Conservation (phyloP, 306 rosid species). For the Ammopiptanthus mongolicus region DNA sequence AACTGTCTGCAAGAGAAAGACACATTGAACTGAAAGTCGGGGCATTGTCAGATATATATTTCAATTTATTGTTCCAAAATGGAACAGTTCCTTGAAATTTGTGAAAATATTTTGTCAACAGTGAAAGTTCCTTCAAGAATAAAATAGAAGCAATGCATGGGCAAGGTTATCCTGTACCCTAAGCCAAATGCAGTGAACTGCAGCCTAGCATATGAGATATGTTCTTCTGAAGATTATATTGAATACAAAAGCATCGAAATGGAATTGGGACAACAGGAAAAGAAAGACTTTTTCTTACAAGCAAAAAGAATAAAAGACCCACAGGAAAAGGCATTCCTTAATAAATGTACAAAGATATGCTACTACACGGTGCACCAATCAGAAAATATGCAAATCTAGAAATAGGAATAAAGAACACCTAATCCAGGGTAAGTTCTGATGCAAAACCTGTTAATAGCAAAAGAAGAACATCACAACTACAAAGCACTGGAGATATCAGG, state of each 20-base stretch:
- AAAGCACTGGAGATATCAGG: conserved; percentile 58
- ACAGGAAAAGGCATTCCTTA: not conserved
- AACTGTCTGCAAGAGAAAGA: not conserved
- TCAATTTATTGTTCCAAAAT: not conserved
- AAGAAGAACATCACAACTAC: conserved; percentile 81
- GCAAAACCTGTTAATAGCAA: conserved; percentile 70
- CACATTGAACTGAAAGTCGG: not conserved
- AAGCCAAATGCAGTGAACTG: not conserved
- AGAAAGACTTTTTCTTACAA: not conserved
- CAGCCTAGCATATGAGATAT: not conserved
- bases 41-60: not conserved
- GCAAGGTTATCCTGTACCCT: not conserved
- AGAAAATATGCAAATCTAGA: not conserved
- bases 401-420: too few species aligned
- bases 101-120: not conserved
- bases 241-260: not conserved
- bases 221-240: not conserved
- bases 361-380: not conserved
- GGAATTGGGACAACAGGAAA: not conserved
- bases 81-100: not conserved
- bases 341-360: not conserved
- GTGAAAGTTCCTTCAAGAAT: not conserved
- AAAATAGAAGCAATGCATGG: not conserved
- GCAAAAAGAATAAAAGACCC: not conserved
- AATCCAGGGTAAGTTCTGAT: too few species aligned